Base-by-base conservation (phyloP, 768 basidiomycete species). In the Flagelloscypha sp. region DNA sequence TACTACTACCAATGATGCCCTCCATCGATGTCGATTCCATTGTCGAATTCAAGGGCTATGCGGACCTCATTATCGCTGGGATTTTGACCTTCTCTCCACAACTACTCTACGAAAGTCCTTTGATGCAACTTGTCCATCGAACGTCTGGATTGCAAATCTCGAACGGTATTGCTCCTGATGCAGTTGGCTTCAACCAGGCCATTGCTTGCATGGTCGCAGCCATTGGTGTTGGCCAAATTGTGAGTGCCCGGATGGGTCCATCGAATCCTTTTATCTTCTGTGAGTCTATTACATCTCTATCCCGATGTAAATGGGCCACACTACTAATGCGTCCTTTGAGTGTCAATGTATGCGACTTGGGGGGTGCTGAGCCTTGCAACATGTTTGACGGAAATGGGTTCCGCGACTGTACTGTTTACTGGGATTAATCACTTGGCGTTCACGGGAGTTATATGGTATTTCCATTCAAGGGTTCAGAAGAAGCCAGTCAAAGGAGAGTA, bases 181-280 rank as follows among this genome's bases (percentile, higher is more conserved):
- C n/a, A n/a, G n/a, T n/a, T n/a, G 56, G 57, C 2, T 58, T 58
- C 46, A 62, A 58, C 39, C 59, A 61, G 23, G 51, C 58, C 6
- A 53, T 61, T 27, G 58, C 57, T 7, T 62, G 58, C 37, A 54
- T 60, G 48, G 55, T 57, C 11, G 53, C 48, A 16, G 54, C 58
- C 5, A 47, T 59, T 3, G 58, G 59, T 5, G 44, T 58, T 3
- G 61, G 53, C 1, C 45, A 52, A 28, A 23, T 59, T 6, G 51
- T 58, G 9, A 55, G 57, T 11, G 47, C 55, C 7, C 36, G 41
- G 19, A 44, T 41, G 16, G 53, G 53, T 3, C 55, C 47, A n/a
- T 44, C 42, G 4, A 50, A 46, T 17, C 35, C 38, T 10, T 42
- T 49, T 9, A 34, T 52, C 11, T 44, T 62, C 11, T 46, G 59